A percentile compares a stretch with the other conserved stretches of the same genome.
Conservation (phyloP, 1,284 basidiomycete genomes). For the Hemileccinum hortonii region DNA sequence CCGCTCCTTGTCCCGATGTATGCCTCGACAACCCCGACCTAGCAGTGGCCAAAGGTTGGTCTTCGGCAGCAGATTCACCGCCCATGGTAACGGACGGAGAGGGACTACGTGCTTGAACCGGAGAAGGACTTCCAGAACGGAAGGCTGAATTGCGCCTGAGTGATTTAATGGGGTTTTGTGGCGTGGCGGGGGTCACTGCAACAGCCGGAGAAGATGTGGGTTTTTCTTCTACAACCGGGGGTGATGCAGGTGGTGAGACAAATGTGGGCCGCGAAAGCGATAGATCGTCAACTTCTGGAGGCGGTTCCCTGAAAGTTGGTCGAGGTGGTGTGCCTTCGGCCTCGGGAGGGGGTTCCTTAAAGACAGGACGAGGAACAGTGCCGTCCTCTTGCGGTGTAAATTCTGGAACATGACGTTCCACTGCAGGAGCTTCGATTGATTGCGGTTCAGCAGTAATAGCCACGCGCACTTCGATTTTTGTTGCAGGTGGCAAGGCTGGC, state of each 20-base stretch:
- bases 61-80: slow-evolving; percentile 36
- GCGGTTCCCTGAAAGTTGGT: slow-evolving; percentile 40
- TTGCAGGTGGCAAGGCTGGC: neutral
- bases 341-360: slow-evolving; percentile 33
- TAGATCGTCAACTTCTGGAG: slow-evolving; percentile 39
- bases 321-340: slow-evolving; percentile 39
- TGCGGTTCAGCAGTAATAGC: slow-evolving; percentile 13
- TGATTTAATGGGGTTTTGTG: slow-evolving; percentile 40
- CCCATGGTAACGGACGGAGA: slow-evolving; percentile 38
- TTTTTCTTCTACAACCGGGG: slow-evolving; percentile 31
- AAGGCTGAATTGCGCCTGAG: slow-evolving; percentile 32
- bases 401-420: slow-evolving; percentile 6
- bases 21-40: slow-evolving; percentile 41
- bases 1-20: slow-evolving; percentile 45
- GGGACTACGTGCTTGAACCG: slow-evolving; percentile 40
- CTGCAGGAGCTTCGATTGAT: neutral
- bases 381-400: slow-evolving; percentile 21
- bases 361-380: slow-evolving; percentile 32
- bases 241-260: slow-evolving; percentile 32
- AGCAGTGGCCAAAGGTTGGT: slow-evolving; percentile 31
- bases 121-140: slow-evolving; percentile 33
- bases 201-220: slow-evolving; percentile 33
- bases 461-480: slow-evolving; percentile 9
- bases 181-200: slow-evolving; percentile 48
- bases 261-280: slow-evolving; percentile 26